Percentiles rank a stretch among this genome's conserved stretches.
Evolutionary conservation across 345 rosid genomes (phyloP).

Genomic region (Luvunga scandens): DNA sequence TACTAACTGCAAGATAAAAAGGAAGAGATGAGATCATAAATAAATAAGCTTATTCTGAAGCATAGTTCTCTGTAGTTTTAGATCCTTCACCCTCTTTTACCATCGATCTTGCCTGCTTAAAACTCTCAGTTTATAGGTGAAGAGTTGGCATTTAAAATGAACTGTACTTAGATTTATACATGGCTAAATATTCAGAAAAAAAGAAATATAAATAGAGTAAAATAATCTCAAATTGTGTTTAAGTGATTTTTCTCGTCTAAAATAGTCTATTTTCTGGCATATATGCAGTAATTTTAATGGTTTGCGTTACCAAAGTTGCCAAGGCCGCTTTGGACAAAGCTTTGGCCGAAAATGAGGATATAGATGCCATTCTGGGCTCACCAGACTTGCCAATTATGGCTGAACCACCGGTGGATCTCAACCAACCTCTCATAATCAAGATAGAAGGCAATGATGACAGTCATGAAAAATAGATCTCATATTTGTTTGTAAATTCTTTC

Average conservation of each 20-base stretch:
- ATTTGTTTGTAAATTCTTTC: conserved; percentile 39
- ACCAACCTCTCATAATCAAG: conserved; percentile 73
- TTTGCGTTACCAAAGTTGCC: conserved; percentile 77
- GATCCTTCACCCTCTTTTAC: neutral
- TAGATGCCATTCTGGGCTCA: conserved; percentile 36
- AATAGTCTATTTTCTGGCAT: conserved; percentile 6
- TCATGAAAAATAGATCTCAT: conserved; percentile 33
- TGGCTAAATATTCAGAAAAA: neutral
- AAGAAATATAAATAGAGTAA: neutral
- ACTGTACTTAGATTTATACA: neutral
- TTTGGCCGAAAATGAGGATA: conserved; percentile 76
- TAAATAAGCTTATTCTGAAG: neutral
- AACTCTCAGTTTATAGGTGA: neutral
- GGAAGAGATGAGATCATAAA: neutral
- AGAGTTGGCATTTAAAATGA: neutral
- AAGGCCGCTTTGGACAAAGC: conserved; percentile 83
- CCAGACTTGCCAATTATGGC: conserved; percentile 42
- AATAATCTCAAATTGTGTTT: neutral
- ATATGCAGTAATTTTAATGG: conserved; percentile 70
- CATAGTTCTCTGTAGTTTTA: neutral
- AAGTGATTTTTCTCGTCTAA: conserved; percentile 10
- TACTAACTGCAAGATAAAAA: neutral
- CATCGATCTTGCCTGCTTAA: neutral
- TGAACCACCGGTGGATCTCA: conserved; percentile 46
- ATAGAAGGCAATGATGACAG: conserved; percentile 47